Evolutionary conservation across 805 yeast species (phyloP).

Genomic region (Candida boleticola): DNA sequence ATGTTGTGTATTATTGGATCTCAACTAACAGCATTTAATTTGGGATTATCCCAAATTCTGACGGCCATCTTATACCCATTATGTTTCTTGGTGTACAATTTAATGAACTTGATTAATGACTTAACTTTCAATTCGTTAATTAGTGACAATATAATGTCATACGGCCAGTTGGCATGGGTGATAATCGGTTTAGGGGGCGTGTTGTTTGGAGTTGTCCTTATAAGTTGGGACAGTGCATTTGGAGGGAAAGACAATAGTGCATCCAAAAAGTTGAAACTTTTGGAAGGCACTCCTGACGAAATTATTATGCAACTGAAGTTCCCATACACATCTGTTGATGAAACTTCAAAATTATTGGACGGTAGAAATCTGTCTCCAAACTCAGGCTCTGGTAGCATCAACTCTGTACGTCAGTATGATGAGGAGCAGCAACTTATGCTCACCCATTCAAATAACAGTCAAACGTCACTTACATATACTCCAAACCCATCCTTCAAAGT

Average conservation of each 20-base stretch:
- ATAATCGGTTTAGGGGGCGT: conserved; percentile 48
- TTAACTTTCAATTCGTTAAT: conserved; percentile 61
- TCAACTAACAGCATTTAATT: conserved; percentile 71
- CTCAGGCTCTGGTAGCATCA: neutral
- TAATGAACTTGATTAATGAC: conserved; percentile 51
- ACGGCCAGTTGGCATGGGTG: conserved; percentile 49
- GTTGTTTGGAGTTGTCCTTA: conserved; percentile 63
- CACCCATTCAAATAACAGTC: neutral
- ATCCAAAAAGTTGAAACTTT: neutral
- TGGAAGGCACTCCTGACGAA: conserved; percentile 13
- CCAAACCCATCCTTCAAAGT: neutral
- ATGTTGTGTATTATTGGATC: conserved; percentile 65
- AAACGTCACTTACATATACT: neutral
- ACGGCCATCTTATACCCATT: conserved; percentile 82
- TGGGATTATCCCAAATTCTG: conserved; percentile 66
- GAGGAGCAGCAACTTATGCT: neutral
- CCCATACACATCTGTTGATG: conserved; percentile 11
- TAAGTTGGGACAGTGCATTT: conserved; percentile 53
- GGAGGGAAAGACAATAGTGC: conserved; percentile 7
- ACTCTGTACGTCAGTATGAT: neutral
- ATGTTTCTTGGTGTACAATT: conserved; percentile 79
- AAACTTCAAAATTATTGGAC: conserved; percentile 6
- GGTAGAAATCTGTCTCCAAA: too few relatives aligned
- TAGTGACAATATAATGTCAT: conserved; percentile 36
- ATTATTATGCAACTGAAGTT: conserved; percentile 13